phyloP scores from a whole-genome alignment of 495 filamentous ascomycete genomes.

The Xeromyces bisporus region DNA sequence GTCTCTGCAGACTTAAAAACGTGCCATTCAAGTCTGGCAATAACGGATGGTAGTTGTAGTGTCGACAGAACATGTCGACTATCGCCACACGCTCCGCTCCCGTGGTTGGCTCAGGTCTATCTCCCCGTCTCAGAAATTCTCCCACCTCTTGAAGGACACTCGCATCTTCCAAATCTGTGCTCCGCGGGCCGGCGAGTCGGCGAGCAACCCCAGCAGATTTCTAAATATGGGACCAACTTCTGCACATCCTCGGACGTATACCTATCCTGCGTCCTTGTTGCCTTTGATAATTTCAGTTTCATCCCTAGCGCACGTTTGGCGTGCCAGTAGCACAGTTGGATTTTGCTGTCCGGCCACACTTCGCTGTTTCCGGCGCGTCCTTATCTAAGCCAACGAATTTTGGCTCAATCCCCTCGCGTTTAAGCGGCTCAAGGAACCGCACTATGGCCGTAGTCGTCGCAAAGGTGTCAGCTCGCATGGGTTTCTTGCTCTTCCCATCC shows the following conservation, averaged over 20 bases:
- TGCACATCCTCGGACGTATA: slow-evolving; percentile 1
- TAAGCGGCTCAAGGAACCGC: slow-evolving; percentile 1
- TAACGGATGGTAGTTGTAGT: slow-evolving; percentile 1
- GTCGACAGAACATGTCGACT: slow-evolving; percentile 1
- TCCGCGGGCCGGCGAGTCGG: slow-evolving; percentile 1
- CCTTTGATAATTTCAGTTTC: slow-evolving; percentile 2
- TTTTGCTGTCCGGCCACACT: slow-evolving; percentile 1
- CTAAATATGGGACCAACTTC: slow-evolving; percentile 1
- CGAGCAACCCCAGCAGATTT: slow-evolving; percentile 2
- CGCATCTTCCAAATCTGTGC: slow-evolving; percentile 1
- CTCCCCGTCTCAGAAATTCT: background rate
- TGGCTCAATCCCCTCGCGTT: background rate
- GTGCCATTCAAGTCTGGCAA: background rate
- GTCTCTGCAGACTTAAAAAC: slow-evolving; percentile 2
- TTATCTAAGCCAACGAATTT: slow-evolving; percentile 1
- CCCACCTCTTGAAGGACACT: slow-evolving; percentile 1
- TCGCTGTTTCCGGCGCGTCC: slow-evolving; percentile 1
- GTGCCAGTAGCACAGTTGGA: slow-evolving; percentile 3
- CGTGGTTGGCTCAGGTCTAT: background rate
- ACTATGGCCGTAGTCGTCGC: background rate
- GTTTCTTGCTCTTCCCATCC: background rate
- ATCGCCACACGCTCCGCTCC: slow-evolving; percentile 1
- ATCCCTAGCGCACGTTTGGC: slow-evolving; percentile 1
- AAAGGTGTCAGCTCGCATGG: background rate
- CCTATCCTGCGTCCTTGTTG: slow-evolving; percentile 1